phyloP scores from a whole-genome alignment of 2,329 filamentous ascomycete species.

The Elsinoe necatrix region DNA sequence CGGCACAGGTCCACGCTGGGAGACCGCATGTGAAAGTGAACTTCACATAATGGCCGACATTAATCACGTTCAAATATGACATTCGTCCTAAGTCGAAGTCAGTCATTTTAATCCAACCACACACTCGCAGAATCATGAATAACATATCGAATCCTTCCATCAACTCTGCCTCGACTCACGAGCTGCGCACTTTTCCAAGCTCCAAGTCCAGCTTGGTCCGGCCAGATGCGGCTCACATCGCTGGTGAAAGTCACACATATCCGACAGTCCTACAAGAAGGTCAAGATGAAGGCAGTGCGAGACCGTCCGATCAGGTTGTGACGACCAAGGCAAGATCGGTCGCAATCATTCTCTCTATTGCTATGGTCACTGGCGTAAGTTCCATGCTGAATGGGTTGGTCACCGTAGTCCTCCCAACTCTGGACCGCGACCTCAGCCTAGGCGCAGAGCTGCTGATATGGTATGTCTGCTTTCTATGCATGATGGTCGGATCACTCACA shows the following conservation, averaged over 20 bases:
- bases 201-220: not conserved
- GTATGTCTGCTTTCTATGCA: no score
- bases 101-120: not conserved
- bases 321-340: constrained; percentile 21
- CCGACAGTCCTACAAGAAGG: not conserved
- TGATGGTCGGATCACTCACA: no score
- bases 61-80: not conserved
- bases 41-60: not conserved
- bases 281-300: not conserved
- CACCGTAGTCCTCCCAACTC: constrained; percentile 36
- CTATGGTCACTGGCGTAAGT: constrained; percentile 22
- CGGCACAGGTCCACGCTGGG: constrained; percentile 3
- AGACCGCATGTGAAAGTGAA: constrained; percentile 9
- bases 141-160: not conserved
- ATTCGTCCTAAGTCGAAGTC: not conserved
- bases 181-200: not conserved
- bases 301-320: not conserved
- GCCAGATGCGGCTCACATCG: constrained; percentile 4
- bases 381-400: constrained; percentile 32
- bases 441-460: constrained; percentile 23
- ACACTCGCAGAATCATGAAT: not conserved
- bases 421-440: constrained; percentile 32
- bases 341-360: constrained; percentile 23
- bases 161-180: not conserved
- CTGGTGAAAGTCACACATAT: constrained; percentile 3